A percentile compares a stretch with the other conserved stretches of the same genome.
Conservation (phyloP, 495 filamentous ascomycete species). For the Articulospora tetracladia region DNA sequence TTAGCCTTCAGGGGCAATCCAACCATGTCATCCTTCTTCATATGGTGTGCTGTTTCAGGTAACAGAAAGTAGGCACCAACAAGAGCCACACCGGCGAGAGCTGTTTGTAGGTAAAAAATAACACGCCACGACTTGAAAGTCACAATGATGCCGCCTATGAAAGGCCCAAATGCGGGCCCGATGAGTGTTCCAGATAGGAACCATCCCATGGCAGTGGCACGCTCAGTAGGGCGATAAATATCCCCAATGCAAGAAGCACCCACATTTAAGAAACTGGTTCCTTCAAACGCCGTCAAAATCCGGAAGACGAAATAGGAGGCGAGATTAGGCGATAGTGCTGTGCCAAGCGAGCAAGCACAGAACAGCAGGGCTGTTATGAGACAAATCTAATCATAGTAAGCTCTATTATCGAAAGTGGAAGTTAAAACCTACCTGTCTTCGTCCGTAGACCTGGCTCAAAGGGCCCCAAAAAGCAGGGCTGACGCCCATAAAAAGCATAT, state of each 20-base stretch:
- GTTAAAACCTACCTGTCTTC: slow-evolving; percentile 43
- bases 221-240: slow-evolving; percentile 59
- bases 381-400: slow-evolving; percentile 41
- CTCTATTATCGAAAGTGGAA: slow-evolving; percentile 2
- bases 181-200: slow-evolving; percentile 66
- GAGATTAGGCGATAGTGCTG: slow-evolving; percentile 63
- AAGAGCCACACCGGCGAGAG: slow-evolving; percentile 51
- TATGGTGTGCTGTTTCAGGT: slow-evolving; percentile 65
- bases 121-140: slow-evolving; percentile 65
- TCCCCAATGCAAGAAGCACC: slow-evolving; percentile 63
- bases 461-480: slow-evolving; percentile 65
- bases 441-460: slow-evolving; percentile 62
- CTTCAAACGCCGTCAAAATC: slow-evolving; percentile 65
- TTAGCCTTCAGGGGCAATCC: slow-evolving; percentile 45
- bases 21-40: slow-evolving; percentile 49
- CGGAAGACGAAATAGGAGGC: slow-evolving; percentile 67
- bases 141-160: slow-evolving; percentile 64
- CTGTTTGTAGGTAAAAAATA: slow-evolving; percentile 72
- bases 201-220: slow-evolving; percentile 67
- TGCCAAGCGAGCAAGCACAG: slow-evolving; percentile 60
- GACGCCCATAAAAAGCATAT: slow-evolving; percentile 67
- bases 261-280: slow-evolving; percentile 64
- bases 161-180: slow-evolving; percentile 68
- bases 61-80: slow-evolving; percentile 61
- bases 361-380: slow-evolving; percentile 54